Evolutionary conservation across 192 early-diverging fungal genomes (phyloP).

Genomic region (Piromyces sp.): DNA sequence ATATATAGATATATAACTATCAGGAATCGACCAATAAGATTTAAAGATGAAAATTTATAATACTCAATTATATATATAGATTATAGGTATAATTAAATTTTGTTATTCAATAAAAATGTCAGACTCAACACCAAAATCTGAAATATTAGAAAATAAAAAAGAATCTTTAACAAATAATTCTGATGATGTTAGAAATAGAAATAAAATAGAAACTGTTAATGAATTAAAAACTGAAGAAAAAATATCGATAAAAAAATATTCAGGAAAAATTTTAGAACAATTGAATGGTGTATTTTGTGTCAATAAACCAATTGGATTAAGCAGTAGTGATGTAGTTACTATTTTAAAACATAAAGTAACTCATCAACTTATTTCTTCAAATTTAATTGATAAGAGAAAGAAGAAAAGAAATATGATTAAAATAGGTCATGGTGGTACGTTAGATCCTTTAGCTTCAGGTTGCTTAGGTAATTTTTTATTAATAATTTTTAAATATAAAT

Average conservation of each 20-base stretch:
- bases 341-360: not conserved
- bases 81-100: too few species aligned
- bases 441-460: conserved; percentile 6
- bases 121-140: too few species aligned
- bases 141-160: too few species aligned
- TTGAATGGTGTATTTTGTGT: conserved; percentile 2
- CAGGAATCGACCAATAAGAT: too few species aligned
- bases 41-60: too few species aligned
- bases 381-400: not conserved
- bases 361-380: not conserved
- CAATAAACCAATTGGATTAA: conserved; percentile 3
- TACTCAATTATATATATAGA: too few species aligned
- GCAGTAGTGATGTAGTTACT: not conserved
- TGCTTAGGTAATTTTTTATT: not conserved
- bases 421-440: conserved; percentile 3
- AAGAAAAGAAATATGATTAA: not conserved
- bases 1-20: too few species aligned
- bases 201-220: too few species aligned
- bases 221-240: not conserved
- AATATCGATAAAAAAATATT: not conserved
- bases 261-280: not conserved
- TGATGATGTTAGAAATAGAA: too few species aligned
- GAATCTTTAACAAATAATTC: too few species aligned
- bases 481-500: too few species aligned
- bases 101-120: too few species aligned